Evolutionary conservation across 2,329 filamentous ascomycete genomes (phyloP).

Genomic region (Stromatinia cepivora): DNA sequence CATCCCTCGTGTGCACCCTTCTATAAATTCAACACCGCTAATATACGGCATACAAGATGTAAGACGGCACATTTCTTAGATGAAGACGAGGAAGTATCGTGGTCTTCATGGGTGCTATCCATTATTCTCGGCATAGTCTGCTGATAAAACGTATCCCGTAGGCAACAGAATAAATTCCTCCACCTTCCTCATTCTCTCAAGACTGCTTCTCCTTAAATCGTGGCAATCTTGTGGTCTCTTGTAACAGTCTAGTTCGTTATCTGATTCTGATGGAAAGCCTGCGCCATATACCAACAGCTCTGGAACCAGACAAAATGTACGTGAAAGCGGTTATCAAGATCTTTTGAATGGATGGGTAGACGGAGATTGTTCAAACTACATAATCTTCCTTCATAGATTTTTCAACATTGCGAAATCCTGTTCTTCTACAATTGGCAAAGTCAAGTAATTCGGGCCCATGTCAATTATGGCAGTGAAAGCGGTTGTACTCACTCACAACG

Average conservation of each 20-base stretch:
- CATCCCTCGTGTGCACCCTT: conserved; percentile 6
- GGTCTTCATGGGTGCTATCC: neutral
- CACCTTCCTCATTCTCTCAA: conserved; percentile 20
- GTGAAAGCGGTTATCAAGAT: conserved; percentile 7
- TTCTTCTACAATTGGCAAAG: neutral
- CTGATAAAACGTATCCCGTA: conserved; percentile 3
- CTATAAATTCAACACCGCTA: conserved; percentile 10
- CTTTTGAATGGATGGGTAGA: conserved; percentile 4
- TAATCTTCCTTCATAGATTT: conserved; percentile 4
- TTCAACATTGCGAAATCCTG: neutral
- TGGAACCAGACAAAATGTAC: conserved; percentile 12
- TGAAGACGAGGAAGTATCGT: conserved; percentile 2
- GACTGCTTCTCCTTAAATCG: neutral
- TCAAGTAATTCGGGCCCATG: neutral
- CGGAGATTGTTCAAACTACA: conserved; percentile 14
- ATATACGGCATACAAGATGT: conserved; percentile 22
- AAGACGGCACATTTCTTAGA: conserved; percentile 21
- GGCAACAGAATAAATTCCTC: conserved; percentile 12
- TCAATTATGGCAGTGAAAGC: neutral
- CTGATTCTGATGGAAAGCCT: conserved; percentile 2
- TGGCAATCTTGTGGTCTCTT: neutral
- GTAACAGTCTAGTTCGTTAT: neutral
- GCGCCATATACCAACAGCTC: neutral
- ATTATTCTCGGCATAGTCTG: conserved; percentile 17
- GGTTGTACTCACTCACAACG: neutral